Conservation (phyloP, 2,329 filamentous ascomycete genomes). For the Biscogniauxia sp. region DNA sequence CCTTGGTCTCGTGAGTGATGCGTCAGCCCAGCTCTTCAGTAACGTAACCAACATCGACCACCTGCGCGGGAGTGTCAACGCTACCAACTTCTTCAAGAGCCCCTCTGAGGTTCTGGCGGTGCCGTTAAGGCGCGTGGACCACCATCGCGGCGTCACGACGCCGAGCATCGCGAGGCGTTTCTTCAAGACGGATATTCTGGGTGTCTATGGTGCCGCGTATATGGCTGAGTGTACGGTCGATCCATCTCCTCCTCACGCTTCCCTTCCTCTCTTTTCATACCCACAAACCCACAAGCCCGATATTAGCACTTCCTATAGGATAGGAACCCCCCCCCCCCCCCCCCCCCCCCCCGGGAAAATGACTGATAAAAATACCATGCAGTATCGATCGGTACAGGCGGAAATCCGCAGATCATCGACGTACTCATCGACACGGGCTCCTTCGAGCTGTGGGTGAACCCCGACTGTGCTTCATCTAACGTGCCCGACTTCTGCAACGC, state of each 20-base stretch:
- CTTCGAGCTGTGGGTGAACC: slow-evolving; percentile 55
- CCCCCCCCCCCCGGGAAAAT: too few relatives aligned
- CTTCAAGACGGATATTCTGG: slow-evolving; percentile 28
- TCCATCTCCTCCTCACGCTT: neutral
- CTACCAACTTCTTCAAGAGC: slow-evolving; percentile 15
- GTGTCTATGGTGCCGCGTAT: slow-evolving; percentile 32
- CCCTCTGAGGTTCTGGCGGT: slow-evolving; percentile 23
- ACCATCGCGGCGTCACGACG: slow-evolving; percentile 20
- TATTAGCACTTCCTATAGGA: too few relatives aligned
- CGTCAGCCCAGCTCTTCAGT: neutral
- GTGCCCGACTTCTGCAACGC: slow-evolving; percentile 37
- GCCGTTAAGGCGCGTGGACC: slow-evolving; percentile 28
- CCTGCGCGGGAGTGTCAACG: slow-evolving; percentile 1
- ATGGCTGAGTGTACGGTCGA: slow-evolving; percentile 28
- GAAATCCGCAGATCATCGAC: slow-evolving; percentile 38
- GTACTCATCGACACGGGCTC: slow-evolving; percentile 53
- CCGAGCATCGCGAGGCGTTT: slow-evolving; percentile 28
- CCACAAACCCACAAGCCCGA: too few relatives aligned
- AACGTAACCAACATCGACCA: slow-evolving; percentile 3
- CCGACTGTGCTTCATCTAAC: slow-evolving; percentile 39
- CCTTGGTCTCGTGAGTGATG: slow-evolving; percentile 8
- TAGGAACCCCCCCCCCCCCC: too few relatives aligned
- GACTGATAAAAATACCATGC: slow-evolving; percentile 11
- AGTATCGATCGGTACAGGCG: slow-evolving; percentile 44
- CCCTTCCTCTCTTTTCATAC: neutral